phyloP scores from a whole-genome alignment of 306 rosid species.

The Cicer yamashitae region DNA sequence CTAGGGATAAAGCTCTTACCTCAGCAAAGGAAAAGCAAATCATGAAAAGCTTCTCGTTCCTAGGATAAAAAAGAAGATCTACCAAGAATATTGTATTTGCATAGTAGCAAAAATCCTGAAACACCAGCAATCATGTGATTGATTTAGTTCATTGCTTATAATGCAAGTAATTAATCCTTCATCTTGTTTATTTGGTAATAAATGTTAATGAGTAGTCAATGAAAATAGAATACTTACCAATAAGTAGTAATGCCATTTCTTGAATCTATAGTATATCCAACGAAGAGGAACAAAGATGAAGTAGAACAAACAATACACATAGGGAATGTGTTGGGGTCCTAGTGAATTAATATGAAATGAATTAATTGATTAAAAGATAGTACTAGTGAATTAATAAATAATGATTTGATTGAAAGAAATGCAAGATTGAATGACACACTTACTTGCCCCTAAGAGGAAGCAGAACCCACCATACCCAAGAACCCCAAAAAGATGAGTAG shows the following conservation, averaged over 20 bases:
- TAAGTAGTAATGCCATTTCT: slow-evolving; percentile 97
- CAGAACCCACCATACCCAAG: slow-evolving; percentile 88
- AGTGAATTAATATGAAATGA: slow-evolving; percentile 29
- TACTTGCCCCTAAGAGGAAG: slow-evolving; percentile 91
- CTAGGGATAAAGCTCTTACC: slow-evolving; percentile 54
- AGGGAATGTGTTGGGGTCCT: slow-evolving; percentile 87
- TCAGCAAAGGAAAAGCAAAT: slow-evolving; percentile 94
- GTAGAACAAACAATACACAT: slow-evolving; percentile 83
- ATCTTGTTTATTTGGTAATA: neutral
- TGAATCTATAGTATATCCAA: slow-evolving; percentile 93
- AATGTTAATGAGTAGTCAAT: too few relatives aligned
- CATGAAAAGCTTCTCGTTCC: slow-evolving; percentile 88
- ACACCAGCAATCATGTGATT: slow-evolving; percentile 44
- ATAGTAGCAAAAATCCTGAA: slow-evolving; percentile 91
- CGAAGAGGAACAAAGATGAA: slow-evolving; percentile 91
- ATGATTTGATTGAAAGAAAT: too few relatives aligned
- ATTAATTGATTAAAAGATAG: neutral
- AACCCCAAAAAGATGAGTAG: slow-evolving; percentile 81
- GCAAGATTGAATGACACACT: slow-evolving; percentile 45
- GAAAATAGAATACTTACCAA: slow-evolving; percentile 58
- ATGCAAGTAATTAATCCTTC: neutral
- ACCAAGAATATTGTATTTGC: slow-evolving; percentile 89
- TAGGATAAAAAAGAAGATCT: slow-evolving; percentile 75
- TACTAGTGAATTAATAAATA: too few relatives aligned
- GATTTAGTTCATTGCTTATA: slow-evolving; percentile 26